Evolutionary conservation across 306 rosid genomes (phyloP), one percentile per base, ranked within the genome.

Genomic region (Cucurbita maxima): DNA sequence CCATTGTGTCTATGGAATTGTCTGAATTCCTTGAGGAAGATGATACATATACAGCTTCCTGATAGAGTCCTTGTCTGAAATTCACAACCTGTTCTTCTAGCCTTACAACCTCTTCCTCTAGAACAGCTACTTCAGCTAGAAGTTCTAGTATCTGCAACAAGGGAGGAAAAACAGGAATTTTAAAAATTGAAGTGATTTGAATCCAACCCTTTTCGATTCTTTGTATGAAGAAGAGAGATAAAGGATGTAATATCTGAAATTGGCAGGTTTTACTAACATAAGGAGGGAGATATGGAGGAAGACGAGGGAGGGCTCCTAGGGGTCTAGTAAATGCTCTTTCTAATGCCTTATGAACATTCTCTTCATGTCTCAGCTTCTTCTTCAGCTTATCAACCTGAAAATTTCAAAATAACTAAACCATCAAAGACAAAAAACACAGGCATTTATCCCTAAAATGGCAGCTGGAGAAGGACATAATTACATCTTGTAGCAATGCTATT

Each of bases 251-350:
- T 34, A 14, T 7, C 12, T 52, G 56, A 5, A 73, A 22, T 2
- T 55, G 22, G 76, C 18, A 22, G 37, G 16, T 43, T 41, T 14
- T 13, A 74, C 96, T 83, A 58, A 93, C 98, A 82, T 82, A 60
- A 58, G 94, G 89, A 84, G 98, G 98, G 58, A 93, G 97, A 88
- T 88, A 93, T 13, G 98, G 97, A 76, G 98, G 98, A 73, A 93
- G 94, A 75, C 97, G 97, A 80, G 98, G 98, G 48, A 93, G 84
- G 74, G 97, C 90, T 76, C 98, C 98, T 54, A 93, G 75, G 58
- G 98, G 97, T 74, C 98, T 83, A 3, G 94, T 86, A 34, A 93
- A 89, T 68, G 96, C 98, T 77, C 98, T 90, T 76, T 93, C 98
- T 67, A 93, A 85, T 16, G 88, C 98, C 82, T 89, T 93, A 15